phyloP scores from a whole-genome alignment of 345 rosid species.

The Ailanthus altissimus region DNA sequence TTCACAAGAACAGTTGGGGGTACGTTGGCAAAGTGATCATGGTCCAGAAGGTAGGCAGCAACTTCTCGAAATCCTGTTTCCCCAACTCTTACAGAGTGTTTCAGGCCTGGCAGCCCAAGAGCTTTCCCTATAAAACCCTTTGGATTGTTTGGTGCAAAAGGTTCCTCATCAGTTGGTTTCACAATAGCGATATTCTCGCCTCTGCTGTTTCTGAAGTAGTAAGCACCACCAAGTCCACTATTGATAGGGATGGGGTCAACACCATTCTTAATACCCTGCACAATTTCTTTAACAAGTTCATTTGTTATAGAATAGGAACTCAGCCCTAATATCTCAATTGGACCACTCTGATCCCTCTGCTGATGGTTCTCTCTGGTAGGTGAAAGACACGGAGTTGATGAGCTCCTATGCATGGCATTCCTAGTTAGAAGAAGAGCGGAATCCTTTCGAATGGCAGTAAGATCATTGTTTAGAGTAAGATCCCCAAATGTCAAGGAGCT shows the following conservation, averaged over 20 bases:
- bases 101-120: conserved; percentile 74
- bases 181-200: conserved; percentile 68
- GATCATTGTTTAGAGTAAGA: conserved; percentile 50
- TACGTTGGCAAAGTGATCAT: conserved; percentile 66
- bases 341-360: conserved; percentile 52
- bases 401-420: conserved; percentile 54
- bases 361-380: conserved; percentile 51
- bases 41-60: conserved; percentile 68
- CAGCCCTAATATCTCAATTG: conserved; percentile 57
- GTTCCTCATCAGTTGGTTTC: conserved; percentile 80
- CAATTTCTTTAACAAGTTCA: conserved; percentile 42
- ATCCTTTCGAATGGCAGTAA: conserved; percentile 57
- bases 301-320: conserved; percentile 37
- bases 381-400: conserved; percentile 64
- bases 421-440: conserved; percentile 60
- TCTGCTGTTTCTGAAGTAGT: conserved; percentile 53
- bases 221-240: conserved; percentile 66
- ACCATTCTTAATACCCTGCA: conserved; percentile 50
- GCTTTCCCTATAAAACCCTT: conserved; percentile 74
- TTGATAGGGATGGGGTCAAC: conserved; percentile 51
- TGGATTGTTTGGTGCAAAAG: conserved; percentile 86
- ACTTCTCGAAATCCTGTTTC: conserved; percentile 78
- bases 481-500: conserved; percentile 66
- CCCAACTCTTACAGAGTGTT: conserved; percentile 73
- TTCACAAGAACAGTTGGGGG: conserved; percentile 73